phyloP scores from a whole-genome alignment of 1,139 yeast species.

The Tardiomyces digboiensis region DNA sequence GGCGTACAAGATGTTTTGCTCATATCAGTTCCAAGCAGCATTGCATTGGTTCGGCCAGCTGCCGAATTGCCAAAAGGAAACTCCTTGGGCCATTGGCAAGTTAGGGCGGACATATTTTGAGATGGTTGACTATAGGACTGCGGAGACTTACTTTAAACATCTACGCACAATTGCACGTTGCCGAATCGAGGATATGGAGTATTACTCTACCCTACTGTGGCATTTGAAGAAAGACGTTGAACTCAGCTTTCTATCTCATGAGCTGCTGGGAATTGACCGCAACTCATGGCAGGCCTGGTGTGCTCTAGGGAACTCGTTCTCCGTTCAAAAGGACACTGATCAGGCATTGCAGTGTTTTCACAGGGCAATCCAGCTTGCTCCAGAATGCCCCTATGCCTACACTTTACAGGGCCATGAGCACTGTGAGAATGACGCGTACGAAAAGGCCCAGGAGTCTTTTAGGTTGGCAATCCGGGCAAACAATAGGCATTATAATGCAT shows the following conservation, averaged over 20 bases:
- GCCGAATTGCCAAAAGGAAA: conserved; percentile 52
- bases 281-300: conserved; percentile 85
- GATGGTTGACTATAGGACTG: conserved; percentile 73
- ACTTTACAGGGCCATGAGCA: conserved; percentile 93
- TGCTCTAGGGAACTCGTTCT: conserved; percentile 80
- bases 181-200: conserved; percentile 85
- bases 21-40: conserved; percentile 53
- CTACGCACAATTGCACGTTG: conserved; percentile 67
- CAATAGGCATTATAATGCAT: conserved; percentile 84
- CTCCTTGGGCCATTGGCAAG: conserved; percentile 83
- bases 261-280: conserved; percentile 57
- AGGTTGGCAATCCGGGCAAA: conserved; percentile 70
- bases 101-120: conserved; percentile 81
- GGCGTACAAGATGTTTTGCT: not conserved
- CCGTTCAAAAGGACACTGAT: conserved; percentile 76
- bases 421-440: conserved; percentile 82
- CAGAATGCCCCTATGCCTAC: conserved; percentile 78
- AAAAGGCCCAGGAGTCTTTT: conserved; percentile 79
- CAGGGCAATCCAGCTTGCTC: conserved; percentile 63
- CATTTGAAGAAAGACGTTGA: conserved; percentile 81
- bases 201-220: conserved; percentile 87
- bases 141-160: conserved; percentile 52
- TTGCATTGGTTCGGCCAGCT: conserved; percentile 56
- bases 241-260: conserved; percentile 73
- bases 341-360: conserved; percentile 86